Conservation (phyloP, 2,329 filamentous ascomycete species). For the Cladophialophora bantiana region DNA sequence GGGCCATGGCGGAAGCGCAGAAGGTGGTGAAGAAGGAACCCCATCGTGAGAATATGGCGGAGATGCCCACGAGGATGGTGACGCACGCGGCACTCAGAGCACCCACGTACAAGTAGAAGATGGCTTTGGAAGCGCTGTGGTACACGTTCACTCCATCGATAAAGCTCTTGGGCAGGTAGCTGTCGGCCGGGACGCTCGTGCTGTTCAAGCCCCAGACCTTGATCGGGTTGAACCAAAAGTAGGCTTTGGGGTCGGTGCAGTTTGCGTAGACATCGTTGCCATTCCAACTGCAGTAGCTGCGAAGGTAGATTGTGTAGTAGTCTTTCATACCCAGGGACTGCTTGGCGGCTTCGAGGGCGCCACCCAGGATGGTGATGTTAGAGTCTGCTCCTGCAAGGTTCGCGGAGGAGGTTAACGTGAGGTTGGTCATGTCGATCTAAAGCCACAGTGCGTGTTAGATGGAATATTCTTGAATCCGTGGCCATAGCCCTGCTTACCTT, state of each 20-base stretch:
- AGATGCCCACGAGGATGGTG: constrained; percentile 79
- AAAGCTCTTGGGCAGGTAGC: constrained; percentile 72
- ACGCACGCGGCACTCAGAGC: constrained; percentile 72
- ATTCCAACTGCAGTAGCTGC: constrained; percentile 80
- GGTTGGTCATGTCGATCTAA: constrained; percentile 66
- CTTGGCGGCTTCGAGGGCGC: constrained; percentile 48
- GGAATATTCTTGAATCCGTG: neutral
- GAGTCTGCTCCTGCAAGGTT: constrained; percentile 44
- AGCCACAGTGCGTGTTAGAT: constrained; percentile 46
- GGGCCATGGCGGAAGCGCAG: constrained; percentile 65
- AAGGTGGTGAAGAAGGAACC: constrained; percentile 84
- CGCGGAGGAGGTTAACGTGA: constrained; percentile 59
- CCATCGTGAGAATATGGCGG: constrained; percentile 81
- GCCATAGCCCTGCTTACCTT: constrained; percentile 45
- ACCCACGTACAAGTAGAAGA: constrained; percentile 79
- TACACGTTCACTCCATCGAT: constrained; percentile 74
- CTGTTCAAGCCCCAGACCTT: constrained; percentile 68
- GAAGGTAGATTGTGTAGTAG: constrained; percentile 81
- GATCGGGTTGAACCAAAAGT: constrained; percentile 79
- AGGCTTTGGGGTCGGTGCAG: constrained; percentile 74
- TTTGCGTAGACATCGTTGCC: constrained; percentile 60
- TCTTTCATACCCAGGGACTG: constrained; percentile 68
- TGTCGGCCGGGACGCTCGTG: constrained; percentile 58
- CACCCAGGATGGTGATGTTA: constrained; percentile 45
- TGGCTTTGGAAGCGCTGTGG: constrained; percentile 77